Percentiles rank a stretch among this genome's conserved stretches.
Evolutionary conservation across 1,284 basidiomycete species (phyloP).

Genomic region (Meira nashicola): DNA sequence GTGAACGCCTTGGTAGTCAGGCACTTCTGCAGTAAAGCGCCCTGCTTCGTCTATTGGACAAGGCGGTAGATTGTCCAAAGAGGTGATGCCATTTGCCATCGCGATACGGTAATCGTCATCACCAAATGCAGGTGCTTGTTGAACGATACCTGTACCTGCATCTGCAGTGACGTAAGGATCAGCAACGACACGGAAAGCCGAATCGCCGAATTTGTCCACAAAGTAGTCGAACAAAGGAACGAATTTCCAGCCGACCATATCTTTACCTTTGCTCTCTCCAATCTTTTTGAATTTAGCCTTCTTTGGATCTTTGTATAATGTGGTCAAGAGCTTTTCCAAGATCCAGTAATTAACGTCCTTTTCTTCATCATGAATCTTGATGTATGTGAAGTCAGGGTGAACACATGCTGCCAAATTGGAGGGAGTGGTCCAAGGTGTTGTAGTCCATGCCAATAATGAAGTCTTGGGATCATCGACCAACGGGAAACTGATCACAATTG

Average conservation of each 20-base stretch:
- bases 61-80: conserved; percentile 84
- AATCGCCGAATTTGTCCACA: conserved; percentile 87
- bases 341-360: conserved; percentile 86
- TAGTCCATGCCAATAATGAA: conserved; percentile 93
- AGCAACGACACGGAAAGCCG: conserved; percentile 80
- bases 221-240: conserved; percentile 96
- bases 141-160: conserved; percentile 96
- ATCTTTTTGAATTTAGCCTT: conserved; percentile 91
- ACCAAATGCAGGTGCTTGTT: conserved; percentile 97
- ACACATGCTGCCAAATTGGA: conserved; percentile 94
- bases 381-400: conserved; percentile 89
- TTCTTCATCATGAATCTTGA: conserved; percentile 93
- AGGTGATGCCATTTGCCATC: conserved; percentile 74
- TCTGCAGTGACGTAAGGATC: conserved; percentile 91
- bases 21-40: conserved; percentile 78
- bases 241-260: conserved; percentile 95
- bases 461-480: conserved; percentile 87
- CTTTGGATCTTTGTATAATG: conserved; percentile 94
- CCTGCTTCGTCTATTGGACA: conserved; percentile 91
- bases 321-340: conserved; percentile 78
- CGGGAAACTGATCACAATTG: conserved; percentile 87
- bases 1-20: conserved; percentile 82
- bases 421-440: conserved; percentile 96
- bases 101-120: conserved; percentile 97
- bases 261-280: conserved; percentile 76